Base-by-base conservation (phyloP, 23 red algal genomes). In the Agarophyton chilense region DNA sequence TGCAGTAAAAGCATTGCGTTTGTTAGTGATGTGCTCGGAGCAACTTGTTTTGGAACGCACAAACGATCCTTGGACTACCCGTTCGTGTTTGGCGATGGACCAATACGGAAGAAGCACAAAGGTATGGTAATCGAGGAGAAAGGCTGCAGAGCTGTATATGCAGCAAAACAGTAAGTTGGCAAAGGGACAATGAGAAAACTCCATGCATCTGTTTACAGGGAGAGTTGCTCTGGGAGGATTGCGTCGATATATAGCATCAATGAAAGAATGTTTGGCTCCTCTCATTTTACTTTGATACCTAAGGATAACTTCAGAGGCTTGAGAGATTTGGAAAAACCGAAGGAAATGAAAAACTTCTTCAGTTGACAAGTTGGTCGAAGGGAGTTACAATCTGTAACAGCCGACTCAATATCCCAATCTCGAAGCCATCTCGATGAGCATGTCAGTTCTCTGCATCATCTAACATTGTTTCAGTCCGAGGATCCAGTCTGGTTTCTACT, bases 401-500 rank as follows among this genome's bases (percentile, higher is more conserved):
- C 4, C 49, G 9, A 84, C n/a, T n/a, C 50, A 29, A 16, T 84
- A 49, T 29, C 8, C 25, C 13, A 34, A 2, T 33, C 56, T 0
- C 22, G 28, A 11, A 31, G n/a, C 21, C 35, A 46, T 19, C 9
- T 52, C 25, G 0, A 25, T 17, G 0, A 65, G 80, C 36, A 31
- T 11, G n/a, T n/a, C n/a, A n/a, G n/a, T n/a, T n/a, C n/a, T n/a
- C n/a, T n/a, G n/a, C n/a, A n/a, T n/a, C n/a, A n/a, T n/a, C n/a
- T n/a, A n/a, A 84, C 80, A 3, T 17, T 84, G 19, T 58, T 84
- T 4, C 80, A 84, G 38, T 65, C 80, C 4, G 80, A 67, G 32
- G 80, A 84, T 17, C 80, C 60, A 1, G 80, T 33, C 14, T 84
- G 80, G 80, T 84, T 84, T 61, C n/a, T 66, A 22, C 58, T n/a